Evolutionary conservation across 352 stramenopile genomes (phyloP).

Genomic region (Poterioochromonas sp.): DNA sequence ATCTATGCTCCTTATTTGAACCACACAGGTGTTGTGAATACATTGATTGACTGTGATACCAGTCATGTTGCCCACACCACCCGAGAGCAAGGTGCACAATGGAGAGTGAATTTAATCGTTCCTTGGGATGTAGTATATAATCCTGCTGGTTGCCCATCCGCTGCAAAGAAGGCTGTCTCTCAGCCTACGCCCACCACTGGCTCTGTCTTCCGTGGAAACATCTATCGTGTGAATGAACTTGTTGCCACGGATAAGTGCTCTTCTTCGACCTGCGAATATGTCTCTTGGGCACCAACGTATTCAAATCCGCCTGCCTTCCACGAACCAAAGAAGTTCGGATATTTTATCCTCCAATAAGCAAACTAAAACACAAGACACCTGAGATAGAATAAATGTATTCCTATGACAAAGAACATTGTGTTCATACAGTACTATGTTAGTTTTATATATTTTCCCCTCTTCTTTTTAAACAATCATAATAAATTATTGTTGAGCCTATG

Average conservation of each 20-base stretch:
- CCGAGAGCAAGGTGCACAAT: not conserved
- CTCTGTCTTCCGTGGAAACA: constrained; percentile 11
- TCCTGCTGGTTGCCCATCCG: not conserved
- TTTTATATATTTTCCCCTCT: too few species aligned
- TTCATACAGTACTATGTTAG: too few species aligned
- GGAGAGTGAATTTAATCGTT: not conserved
- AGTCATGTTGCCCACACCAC: not conserved
- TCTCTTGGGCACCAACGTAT: constrained; percentile 21
- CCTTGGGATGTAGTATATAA: constrained; percentile 6
- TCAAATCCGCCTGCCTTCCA: constrained; percentile 27
- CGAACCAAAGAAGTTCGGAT: constrained; percentile 31
- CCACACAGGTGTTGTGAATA: constrained; percentile 5
- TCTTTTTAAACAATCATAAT: too few species aligned
- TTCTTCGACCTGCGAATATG: constrained; percentile 25
- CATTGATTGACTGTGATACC: not conserved
- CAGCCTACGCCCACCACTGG: not conserved
- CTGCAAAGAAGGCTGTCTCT: not conserved
- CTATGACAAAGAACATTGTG: too few species aligned
- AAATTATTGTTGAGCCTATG: too few species aligned
- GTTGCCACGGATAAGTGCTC: not conserved
- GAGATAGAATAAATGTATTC: too few species aligned
- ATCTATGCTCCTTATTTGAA: constrained; percentile 35
- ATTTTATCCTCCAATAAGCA: constrained; percentile 29
- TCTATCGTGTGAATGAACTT: constrained; percentile 31
- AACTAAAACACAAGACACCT: too few species aligned